Evolutionary conservation across 225 moss, liverwort and hornwort species (phyloP), one percentile per base, ranked within the genome.

Genomic region (Takakia lepidozioides): DNA sequence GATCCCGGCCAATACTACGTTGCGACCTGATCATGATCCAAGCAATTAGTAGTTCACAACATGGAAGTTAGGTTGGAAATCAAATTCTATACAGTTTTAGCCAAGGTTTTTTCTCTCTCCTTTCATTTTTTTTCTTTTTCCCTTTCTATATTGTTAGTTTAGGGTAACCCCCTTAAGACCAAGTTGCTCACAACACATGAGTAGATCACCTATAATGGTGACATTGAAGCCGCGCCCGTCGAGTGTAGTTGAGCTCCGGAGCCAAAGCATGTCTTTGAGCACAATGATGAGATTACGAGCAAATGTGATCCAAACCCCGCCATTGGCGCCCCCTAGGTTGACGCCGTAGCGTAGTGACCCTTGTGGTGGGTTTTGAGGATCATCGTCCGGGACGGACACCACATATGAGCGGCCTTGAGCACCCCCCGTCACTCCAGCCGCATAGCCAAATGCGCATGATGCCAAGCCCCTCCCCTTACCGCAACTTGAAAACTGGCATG

Each of bases 251-350:
- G 74, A 68, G 32, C 95, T 98, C 32, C 77, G 80, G 36, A 98
- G 52, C 90, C 90, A 98, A 21, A 98, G n/a, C 70, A 82, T 45
- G 34, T 78, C 90, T 0, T 64, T 62, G 10, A 98, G 70, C 1
- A 60, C 57, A 8, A 98, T 91, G 6, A 58, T 58, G 39, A 78
- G 58, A 23, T 68, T 69, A 2, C 60, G 20, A 0, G 80, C 59
- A 11, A 98, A 98, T 0, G 75, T 82, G 5, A 98, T 90, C 95
- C 95, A 98, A 0, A 87, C 71, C 0, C 95, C 95, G 0, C 90
- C 87, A 0, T 52, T 40, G 3, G 72, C 56, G 14, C 84, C 74
- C 3, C 90, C 95, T 0, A 78, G 73, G 17, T 91, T 74, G 0
- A 90, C 48, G 0, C 90, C 95, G 2, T 83, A 72, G 0, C 95